phyloP scores from a whole-genome alignment of 78 protist species.

The Dictyostelium brefeldianum region DNA sequence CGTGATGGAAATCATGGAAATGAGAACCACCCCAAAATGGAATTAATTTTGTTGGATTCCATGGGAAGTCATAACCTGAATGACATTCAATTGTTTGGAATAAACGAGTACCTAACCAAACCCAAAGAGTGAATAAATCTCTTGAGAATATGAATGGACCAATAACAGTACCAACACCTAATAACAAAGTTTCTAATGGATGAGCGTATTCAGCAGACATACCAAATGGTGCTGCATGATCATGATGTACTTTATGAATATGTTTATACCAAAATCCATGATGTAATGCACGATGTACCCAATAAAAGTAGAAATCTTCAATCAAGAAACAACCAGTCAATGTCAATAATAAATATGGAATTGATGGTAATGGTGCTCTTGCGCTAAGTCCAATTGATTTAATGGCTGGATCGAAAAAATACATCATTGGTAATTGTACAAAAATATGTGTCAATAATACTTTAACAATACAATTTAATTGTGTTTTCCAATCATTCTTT shows the following conservation, averaged over 20 bases:
- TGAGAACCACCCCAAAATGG: constrained; percentile 88
- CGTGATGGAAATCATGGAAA: constrained; percentile 86
- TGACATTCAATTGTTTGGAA: constrained; percentile 84
- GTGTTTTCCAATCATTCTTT: constrained; percentile 28
- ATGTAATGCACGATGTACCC: constrained; percentile 78
- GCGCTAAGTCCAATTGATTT: constrained; percentile 57
- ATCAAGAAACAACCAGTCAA: constrained; percentile 21
- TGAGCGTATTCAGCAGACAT: constrained; percentile 85
- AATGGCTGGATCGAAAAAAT: constrained; percentile 63
- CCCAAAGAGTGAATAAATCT: constrained; percentile 76
- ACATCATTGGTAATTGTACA: constrained; percentile 76
- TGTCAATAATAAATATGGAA: constrained; percentile 33
- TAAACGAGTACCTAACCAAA: constrained; percentile 74
- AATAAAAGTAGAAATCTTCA: constrained; percentile 80
- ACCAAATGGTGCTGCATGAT: constrained; percentile 81
- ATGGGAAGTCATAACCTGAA: constrained; percentile 85
- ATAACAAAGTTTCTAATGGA: constrained; percentile 69
- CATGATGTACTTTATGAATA: constrained; percentile 87
- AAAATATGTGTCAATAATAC: constrained; percentile 57
- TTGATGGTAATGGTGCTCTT: constrained; percentile 73
- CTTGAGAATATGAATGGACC: constrained; percentile 82
- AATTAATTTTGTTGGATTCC: constrained; percentile 46
- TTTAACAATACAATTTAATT: constrained; percentile 58
- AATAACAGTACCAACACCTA: constrained; percentile 80
- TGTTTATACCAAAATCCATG: constrained; percentile 75